Evolutionary conservation across 2,329 filamentous ascomycete genomes (phyloP), one percentile per base, ranked within the genome.

Genomic region (Xylariales sp.): DNA sequence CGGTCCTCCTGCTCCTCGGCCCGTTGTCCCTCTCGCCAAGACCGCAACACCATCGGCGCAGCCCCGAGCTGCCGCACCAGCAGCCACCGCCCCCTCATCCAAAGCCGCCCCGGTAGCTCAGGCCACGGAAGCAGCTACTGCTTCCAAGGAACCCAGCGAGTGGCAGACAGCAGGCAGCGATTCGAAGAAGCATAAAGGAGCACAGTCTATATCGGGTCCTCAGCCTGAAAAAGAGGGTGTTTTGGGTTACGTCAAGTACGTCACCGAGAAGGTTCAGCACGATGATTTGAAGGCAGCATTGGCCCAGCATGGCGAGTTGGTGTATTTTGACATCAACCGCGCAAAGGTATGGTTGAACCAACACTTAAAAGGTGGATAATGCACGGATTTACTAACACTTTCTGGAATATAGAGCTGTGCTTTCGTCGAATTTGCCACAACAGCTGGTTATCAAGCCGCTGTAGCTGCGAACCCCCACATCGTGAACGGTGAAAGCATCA

Each of bases 161-260:
- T 98, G 93, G 93, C 91, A 95, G 64, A 91, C 86, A 33, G 91
- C 87, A 39, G 83, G 84, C 41, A 77, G 81, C 40, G 85, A 95
- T 63, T 84, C 84, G 52, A 93, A 93, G 73, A 83, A 88, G 58
- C 87, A 93, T 60, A 83, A 82, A 54, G 81, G 88, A 46, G 78
- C 77, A 36, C 83, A 86, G 62, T 78, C 81, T 38, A 72, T 79
- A 51, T 71, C 79, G 40, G 70, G 70, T 35, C 62, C 72, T 18
- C 63, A 67, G n/a, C 59, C 67, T 32, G 85, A 90, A 55, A 85
- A 88, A 55, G 84, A 91, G 46, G 79, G 79, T 45, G 83, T 83
- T 38, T 78, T 89, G 50, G 93, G 85, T 15, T 97, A 96, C 63
- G 88, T 98, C 63, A 95, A 95, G 73, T 95, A 91, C 53, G 91